phyloP scores from a whole-genome alignment of 2,329 filamentous ascomycete genomes.

The Thermothelomyces thermophilus region DNA sequence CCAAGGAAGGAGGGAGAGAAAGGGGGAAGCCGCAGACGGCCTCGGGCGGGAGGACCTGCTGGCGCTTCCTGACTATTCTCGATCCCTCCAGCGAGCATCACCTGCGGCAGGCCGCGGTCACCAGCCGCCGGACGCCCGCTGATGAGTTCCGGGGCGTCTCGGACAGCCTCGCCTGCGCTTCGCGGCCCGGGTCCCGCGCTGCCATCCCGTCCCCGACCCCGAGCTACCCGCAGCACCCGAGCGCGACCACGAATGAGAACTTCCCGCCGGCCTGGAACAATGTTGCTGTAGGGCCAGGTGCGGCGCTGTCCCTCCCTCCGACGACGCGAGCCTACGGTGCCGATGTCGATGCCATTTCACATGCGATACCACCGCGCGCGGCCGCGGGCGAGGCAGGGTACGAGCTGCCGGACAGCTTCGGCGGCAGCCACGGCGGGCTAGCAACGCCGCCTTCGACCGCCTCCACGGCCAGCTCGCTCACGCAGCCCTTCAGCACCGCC shows the following conservation, averaged over 20 bases:
- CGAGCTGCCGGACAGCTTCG: slow-evolving; percentile 17
- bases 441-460: slow-evolving; percentile 52
- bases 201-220: slow-evolving; percentile 49
- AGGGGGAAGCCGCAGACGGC: slow-evolving; percentile 41
- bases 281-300: slow-evolving; percentile 6
- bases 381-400: slow-evolving; percentile 7
- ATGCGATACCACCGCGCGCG: background rate
- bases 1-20: background rate
- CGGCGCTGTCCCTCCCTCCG: slow-evolving; percentile 14
- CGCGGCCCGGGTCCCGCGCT: slow-evolving; percentile 28
- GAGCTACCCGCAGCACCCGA: slow-evolving; percentile 44
- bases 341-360: slow-evolving; percentile 15
- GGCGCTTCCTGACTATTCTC: slow-evolving; percentile 56
- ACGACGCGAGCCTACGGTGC: slow-evolving; percentile 16
- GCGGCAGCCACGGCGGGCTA: slow-evolving; percentile 29
- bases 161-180: background rate
- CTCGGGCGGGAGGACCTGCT: slow-evolving; percentile 46
- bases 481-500: slow-evolving; percentile 37
- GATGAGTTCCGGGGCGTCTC: slow-evolving; percentile 7
- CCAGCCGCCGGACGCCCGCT: slow-evolving; percentile 18
- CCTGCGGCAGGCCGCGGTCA: slow-evolving; percentile 41
- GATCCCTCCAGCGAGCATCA: slow-evolving; percentile 54
- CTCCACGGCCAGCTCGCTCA: slow-evolving; percentile 42
- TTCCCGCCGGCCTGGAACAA: slow-evolving; percentile 45
- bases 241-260: slow-evolving; percentile 52